Conservation (phyloP, 495 filamentous ascomycete genomes). For the Pyrenula aspistea region DNA sequence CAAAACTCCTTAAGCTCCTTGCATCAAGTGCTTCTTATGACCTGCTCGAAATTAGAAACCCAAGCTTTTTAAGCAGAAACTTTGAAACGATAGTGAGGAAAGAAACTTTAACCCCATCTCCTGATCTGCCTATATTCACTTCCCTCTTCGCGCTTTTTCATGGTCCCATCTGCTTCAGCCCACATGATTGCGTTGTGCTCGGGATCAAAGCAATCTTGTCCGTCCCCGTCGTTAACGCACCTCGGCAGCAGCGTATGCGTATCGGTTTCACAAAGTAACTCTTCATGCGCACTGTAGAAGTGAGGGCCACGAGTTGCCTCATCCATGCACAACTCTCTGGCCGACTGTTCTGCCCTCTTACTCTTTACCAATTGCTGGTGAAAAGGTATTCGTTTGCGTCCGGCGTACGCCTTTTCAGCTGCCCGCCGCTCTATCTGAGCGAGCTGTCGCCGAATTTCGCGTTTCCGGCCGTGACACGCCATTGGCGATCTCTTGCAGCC, state of each 20-base stretch:
- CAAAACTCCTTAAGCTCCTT: no score
- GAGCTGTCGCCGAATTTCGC: no score
- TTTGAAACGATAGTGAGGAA: no score
- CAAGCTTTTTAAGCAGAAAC: no score
- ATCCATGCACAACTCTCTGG: neutral
- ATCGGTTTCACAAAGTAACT: slow-evolving; percentile 1
- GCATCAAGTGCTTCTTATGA: no score
- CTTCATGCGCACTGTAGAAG: neutral
- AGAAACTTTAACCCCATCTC: no score
- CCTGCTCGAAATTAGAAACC: no score
- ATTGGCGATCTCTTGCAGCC: no score
- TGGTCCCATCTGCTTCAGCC: neutral
- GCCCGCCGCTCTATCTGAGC: no score
- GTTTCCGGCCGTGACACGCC: no score
- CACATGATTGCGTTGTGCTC: neutral
- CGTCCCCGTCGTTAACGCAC: slow-evolving; percentile 1
- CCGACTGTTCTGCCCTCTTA: neutral
- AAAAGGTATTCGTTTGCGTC: neutral
- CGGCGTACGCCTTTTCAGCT: no score
- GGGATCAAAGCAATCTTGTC: slow-evolving; percentile 9
- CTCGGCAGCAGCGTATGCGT: slow-evolving; percentile 6
- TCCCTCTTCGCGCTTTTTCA: neutral
- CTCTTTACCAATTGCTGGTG: neutral
- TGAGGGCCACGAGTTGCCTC: neutral
- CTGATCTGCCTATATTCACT: neutral